Conservation (phyloP, 2,329 filamentous ascomycete species). For the Penicillium concentricum region DNA sequence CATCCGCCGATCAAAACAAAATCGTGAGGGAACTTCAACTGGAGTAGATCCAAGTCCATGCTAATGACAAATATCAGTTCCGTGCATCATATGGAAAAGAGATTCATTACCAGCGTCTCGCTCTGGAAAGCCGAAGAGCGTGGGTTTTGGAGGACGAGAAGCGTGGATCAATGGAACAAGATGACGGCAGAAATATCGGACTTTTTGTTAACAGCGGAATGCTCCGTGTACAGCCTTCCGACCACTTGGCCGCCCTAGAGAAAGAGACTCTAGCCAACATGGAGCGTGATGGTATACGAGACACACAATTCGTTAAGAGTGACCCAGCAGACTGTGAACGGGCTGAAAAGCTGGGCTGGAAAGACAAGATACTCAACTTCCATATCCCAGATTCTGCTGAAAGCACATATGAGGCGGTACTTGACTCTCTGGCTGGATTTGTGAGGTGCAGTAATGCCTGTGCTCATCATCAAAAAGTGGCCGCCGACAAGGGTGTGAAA, state of each 20-base stretch:
- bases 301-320: conserved; percentile 18
- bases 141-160: conserved; percentile 17
- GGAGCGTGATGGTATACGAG: conserved; percentile 15
- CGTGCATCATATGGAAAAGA: conserved; percentile 18
- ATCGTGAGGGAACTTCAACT: conserved; percentile 7
- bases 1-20: conserved; percentile 20
- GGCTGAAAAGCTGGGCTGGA: conserved; percentile 13
- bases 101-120: conserved; percentile 19
- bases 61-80: conserved; percentile 2
- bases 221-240: conserved; percentile 17
- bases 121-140: conserved; percentile 12
- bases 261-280: conserved; percentile 18
- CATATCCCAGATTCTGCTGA: conserved; percentile 6
- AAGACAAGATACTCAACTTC: conserved; percentile 16
- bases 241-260: conserved; percentile 11
- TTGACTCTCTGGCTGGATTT: conserved; percentile 17
- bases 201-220: conserved; percentile 19
- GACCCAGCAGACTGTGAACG: conserved; percentile 13
- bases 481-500: conserved; percentile 23
- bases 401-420: conserved; percentile 11
- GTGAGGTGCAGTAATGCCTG: conserved; percentile 17
- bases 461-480: conserved; percentile 18
- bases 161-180: background rate
- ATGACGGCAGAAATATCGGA: conserved; percentile 9
- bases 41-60: background rate